These are phyloP conservation scores for Podospora comata DNA, from an alignment of 495 filamentous ascomycete species.

Conservation along the genomic window DNA sequence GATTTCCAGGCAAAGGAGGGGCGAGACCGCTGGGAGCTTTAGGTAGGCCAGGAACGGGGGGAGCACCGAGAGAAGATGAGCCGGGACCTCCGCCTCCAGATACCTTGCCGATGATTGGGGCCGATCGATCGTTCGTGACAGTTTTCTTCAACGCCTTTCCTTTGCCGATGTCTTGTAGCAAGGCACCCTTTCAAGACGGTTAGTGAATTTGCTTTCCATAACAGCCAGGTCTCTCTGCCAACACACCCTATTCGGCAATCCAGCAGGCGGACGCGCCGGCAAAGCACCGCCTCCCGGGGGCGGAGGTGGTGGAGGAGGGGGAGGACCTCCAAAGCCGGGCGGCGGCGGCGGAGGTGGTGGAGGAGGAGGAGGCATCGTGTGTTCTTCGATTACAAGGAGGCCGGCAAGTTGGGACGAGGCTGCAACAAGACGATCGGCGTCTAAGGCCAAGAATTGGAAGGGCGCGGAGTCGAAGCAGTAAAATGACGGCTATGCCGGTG, in stretches of 20 bases:
- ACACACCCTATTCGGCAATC: conserved; percentile 16
- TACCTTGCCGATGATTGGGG: conserved; percentile 64
- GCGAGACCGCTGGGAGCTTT: conserved; percentile 61
- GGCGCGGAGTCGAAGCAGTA: not conserved
- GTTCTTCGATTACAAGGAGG: not conserved
- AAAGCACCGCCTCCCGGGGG: conserved; percentile 26
- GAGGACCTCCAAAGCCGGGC: conserved; percentile 28
- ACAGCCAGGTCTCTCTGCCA: not conserved
- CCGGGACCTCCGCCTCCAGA: conserved; percentile 47
- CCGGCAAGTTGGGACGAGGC: not conserved
- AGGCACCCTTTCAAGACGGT: conserved; percentile 62
- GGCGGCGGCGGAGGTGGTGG: conserved; percentile 29
- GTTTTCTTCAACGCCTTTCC: conserved; percentile 79
- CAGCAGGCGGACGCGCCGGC: conserved; percentile 24
- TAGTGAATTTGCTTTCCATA: conserved; percentile 26
- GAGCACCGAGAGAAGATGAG: conserved; percentile 59
- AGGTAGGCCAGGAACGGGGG: conserved; percentile 71
- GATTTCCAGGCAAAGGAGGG: conserved; percentile 68
- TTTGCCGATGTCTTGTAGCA: conserved; percentile 87
- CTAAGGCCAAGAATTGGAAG: not conserved
- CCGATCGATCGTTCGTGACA: conserved; percentile 92
- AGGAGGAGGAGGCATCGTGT: conserved; percentile 28
- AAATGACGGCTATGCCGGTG: not conserved
- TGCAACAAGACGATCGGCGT: conserved; percentile 7
- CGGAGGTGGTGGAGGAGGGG: conserved; percentile 36